Evolutionary conservation across 2,329 filamentous ascomycete species (phyloP).

Genomic region (Phaeophleospora eucalypticola): DNA sequence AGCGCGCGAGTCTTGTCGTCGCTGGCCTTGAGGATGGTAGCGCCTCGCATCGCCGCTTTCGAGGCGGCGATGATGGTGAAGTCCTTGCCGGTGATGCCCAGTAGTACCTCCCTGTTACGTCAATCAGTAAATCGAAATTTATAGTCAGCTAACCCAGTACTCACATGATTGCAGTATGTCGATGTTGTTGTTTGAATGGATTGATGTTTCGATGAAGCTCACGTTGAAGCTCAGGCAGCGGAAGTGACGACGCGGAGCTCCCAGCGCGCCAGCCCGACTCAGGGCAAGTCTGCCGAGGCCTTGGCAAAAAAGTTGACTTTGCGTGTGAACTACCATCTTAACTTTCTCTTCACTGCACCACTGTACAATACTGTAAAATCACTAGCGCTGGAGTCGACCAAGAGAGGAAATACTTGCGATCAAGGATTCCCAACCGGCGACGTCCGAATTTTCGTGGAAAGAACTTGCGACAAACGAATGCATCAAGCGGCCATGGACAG

Average conservation of each 20-base stretch:
- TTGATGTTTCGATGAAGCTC: constrained; percentile 12
- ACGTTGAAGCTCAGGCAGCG: constrained; percentile 8
- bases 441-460: no score
- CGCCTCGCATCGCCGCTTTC: constrained; percentile 96
- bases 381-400: no score
- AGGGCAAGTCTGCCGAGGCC: constrained; percentile 2
- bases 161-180: constrained; percentile 19
- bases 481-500: not conserved
- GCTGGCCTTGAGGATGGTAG: constrained; percentile 87
- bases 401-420: no score
- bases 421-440: no score
- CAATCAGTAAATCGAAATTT: constrained; percentile 5
- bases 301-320: constrained; percentile 4
- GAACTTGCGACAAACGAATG: not conserved
- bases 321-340: not conserved
- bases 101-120: constrained; percentile 78
- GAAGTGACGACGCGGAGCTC: constrained; percentile 7
- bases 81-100: constrained; percentile 98
- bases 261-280: not conserved
- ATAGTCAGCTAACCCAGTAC: no score
- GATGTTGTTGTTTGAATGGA: constrained; percentile 4
- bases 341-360: not conserved
- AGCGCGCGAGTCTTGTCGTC: constrained; percentile 95
- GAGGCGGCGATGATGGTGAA: constrained; percentile 97
- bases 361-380: not conserved